These are phyloP conservation scores for Trametopsis cervina DNA, from an alignment of 768 basidiomycete genomes.

Conservation along the genomic window DNA sequence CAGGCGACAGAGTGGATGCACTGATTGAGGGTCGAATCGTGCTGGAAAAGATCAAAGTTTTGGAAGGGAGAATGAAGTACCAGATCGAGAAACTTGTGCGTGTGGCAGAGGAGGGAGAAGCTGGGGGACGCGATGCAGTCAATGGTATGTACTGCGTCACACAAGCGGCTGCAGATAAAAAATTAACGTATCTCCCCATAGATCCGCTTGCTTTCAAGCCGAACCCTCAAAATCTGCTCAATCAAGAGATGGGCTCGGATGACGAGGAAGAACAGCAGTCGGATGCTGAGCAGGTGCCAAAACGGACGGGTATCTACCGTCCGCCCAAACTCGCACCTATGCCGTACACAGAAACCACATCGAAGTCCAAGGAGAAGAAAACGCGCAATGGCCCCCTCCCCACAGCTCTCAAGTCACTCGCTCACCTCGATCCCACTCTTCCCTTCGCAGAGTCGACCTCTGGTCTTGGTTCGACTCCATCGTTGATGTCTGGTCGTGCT, in stretches of 20 bases:
- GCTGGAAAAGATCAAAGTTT: conserved; percentile 79
- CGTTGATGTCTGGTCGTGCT: conserved; percentile 61
- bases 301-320: conserved; percentile 52
- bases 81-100: conserved; percentile 93
- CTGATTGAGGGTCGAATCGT: conserved; percentile 76
- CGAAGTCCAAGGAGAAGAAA: conserved; percentile 43
- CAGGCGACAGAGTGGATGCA: conserved; percentile 73
- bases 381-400: conserved; percentile 54
- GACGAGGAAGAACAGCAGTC: conserved; percentile 23
- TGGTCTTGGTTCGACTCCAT: conserved; percentile 59
- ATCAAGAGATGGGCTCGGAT: conserved; percentile 30
- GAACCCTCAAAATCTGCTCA: conserved; percentile 71
- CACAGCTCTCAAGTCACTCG: conserved; percentile 49
- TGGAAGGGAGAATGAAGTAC: conserved; percentile 87
- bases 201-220: conserved; percentile 92
- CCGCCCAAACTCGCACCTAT: conserved; percentile 87
- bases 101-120: conserved; percentile 55
- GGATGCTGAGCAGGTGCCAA: conserved; percentile 11
- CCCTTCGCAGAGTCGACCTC: conserved; percentile 69
- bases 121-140: conserved; percentile 30
- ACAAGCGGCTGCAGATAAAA: background rate
- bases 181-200: conserved; percentile 23
- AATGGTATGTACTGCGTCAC: conserved; percentile 55
- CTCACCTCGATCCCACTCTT: conserved; percentile 45
- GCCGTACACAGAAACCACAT: conserved; percentile 65